These are phyloP conservation scores for Ceratobasidium sp. DNA, from an alignment of 1,284 basidiomycete species.

Conservation along the genomic window DNA sequence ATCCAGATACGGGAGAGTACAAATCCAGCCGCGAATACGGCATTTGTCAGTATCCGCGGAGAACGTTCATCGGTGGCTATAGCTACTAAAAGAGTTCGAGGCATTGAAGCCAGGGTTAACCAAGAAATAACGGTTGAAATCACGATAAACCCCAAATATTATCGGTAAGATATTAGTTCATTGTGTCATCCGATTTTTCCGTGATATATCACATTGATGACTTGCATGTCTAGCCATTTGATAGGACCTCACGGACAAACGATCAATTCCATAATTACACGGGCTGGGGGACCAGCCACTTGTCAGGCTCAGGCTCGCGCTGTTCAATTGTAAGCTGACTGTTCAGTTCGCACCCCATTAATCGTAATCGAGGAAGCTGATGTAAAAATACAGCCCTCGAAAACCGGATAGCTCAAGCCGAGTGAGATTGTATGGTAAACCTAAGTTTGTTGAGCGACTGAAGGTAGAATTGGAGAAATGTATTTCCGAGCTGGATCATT, in stretches of 20 bases:
- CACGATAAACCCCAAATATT: background rate
- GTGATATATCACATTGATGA: no score
- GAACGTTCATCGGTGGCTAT: background rate
- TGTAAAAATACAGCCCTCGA: background rate
- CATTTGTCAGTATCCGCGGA: background rate
- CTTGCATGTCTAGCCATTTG: background rate
- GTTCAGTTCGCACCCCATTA: background rate
- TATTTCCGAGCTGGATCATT: background rate
- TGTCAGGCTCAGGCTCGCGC: background rate
- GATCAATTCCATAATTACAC: background rate
- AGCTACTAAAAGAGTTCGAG: background rate
- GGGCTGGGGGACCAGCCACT: background rate
- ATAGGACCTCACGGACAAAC: background rate
- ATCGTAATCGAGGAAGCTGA: no score
- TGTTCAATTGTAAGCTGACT: background rate
- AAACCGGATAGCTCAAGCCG: background rate
- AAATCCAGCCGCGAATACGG: background rate
- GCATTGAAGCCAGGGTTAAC: background rate
- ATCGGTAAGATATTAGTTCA: background rate
- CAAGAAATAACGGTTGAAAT: background rate
- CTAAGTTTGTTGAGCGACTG: background rate
- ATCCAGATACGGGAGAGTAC: background rate
- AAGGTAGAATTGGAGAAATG: background rate
- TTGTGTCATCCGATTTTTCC: no score
- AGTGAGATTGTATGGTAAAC: background rate